These are phyloP conservation scores for Blumeria hordei DNA, from an alignment of 2,329 filamentous ascomycete species.

Conservation along the genomic window DNA sequence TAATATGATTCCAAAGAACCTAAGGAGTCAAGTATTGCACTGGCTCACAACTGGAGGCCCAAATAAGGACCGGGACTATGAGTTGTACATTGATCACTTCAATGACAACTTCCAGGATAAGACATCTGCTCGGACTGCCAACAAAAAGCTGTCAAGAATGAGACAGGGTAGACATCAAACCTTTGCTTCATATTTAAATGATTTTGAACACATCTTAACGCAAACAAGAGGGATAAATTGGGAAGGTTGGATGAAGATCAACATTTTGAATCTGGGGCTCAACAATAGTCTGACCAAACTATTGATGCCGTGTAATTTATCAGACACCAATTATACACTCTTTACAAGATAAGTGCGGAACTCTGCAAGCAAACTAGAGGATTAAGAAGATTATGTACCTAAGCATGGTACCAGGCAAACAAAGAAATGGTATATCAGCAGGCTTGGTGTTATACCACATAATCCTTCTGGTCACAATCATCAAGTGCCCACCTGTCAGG, in stretches of 20 bases:
- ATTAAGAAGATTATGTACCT: neutral
- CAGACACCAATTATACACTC: no score
- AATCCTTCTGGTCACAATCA: no score
- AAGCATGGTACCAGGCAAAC: no score
- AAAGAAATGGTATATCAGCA: no score
- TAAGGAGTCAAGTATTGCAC: neutral
- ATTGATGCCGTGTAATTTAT: no score
- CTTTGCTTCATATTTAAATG: neutral
- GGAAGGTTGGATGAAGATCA: neutral
- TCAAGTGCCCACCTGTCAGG: no score
- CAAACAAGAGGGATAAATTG: neutral
- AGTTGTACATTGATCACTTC: neutral
- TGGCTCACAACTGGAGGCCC: neutral
- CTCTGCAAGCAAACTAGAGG: neutral
- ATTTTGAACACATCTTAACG: neutral
- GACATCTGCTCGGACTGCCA: neutral
- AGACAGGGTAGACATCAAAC: neutral
- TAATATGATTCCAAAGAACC: neutral
- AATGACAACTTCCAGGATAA: neutral
- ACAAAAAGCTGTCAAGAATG: neutral
- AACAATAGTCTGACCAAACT: no score
- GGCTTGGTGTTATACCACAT: no score
- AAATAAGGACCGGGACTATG: neutral
- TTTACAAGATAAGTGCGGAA: no score
- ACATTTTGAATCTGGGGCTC: neutral